A percentile compares a stretch with the other conserved stretches of the same genome.
Conservation (phyloP, 1,284 basidiomycete species). For the Pseudozyma hubeiensis region DNA sequence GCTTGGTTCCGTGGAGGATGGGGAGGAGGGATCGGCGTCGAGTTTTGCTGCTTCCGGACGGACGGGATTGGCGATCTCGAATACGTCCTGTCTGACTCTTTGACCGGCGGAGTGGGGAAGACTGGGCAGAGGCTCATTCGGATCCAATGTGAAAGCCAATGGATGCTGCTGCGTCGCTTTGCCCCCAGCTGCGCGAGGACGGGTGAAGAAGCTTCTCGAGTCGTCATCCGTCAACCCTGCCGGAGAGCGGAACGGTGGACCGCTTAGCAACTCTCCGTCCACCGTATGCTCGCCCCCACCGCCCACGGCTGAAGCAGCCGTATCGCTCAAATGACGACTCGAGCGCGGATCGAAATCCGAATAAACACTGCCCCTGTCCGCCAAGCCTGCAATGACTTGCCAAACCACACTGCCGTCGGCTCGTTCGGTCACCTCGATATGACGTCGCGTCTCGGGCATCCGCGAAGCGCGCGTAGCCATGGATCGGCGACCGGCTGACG, state of each 20-base stretch:
- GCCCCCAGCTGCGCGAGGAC: conserved; percentile 4
- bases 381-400: conserved; percentile 62
- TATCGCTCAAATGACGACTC: conserved; percentile 19
- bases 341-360: conserved; percentile 42
- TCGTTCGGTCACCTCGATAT: conserved; percentile 63
- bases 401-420: conserved; percentile 62
- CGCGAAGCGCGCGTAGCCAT: conserved; percentile 7
- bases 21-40: background rate
- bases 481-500: conserved; percentile 1
- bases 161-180: background rate
- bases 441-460: conserved; percentile 26
- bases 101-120: background rate
- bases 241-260: conserved; percentile 13
- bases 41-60: background rate
- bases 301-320: background rate
- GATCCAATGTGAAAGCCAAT: conserved; percentile 26
- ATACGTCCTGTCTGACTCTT: conserved; percentile 12
- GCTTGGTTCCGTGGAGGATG: conserved; percentile 1
- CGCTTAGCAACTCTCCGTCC: conserved; percentile 3
- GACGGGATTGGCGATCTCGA: conserved; percentile 27
- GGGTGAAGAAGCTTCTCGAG: conserved; percentile 50
- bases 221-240: conserved; percentile 52
- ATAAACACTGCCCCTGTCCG: conserved; percentile 53
- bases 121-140: conserved; percentile 3
- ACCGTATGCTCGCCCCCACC: background rate